Evolutionary conservation across 1,284 basidiomycete genomes (phyloP), one percentile per base, ranked within the genome.

Genomic region (Apiotrichum akiyoshidainum): DNA sequence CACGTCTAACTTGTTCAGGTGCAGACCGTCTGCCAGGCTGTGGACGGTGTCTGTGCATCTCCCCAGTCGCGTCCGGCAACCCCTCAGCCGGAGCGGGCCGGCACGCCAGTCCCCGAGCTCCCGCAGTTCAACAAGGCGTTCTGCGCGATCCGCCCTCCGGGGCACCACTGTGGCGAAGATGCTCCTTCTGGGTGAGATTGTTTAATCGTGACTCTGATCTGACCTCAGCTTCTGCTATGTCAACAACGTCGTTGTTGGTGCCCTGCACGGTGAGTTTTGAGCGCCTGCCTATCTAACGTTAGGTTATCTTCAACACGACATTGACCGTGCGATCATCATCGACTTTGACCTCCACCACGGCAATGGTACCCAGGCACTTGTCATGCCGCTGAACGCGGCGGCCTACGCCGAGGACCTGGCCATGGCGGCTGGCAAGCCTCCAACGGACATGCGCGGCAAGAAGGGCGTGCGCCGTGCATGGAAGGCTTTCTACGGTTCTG

Each of bases 311-410:
- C 80, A 85, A 52, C 87, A 97, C 69, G 83, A 84, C 7, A 82
- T 96, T 52, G 86, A 88, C 48, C 85, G 91, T 33, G 82, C 90
- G 1, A 83, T 95, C 39, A 88, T 98, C 52, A 84, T 97, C 47
- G 95, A 98, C 70, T 92, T 97, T 62, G 94, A 98, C 76, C 80
- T 97, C 8, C 93, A 97, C 76, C 93, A 96, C 68, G 90, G 92
- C 10, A 95, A 98, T 70, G 95, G 95, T 1, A 96, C 92, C 0
- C 93, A 97, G 71, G 86, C 90, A 1, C 86, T 97, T 31, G 85
- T 84, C 0, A 96, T 92, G 90, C 86, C 89, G 50, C 88, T 97
- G 62, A 98, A 98, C 68, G 88, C 90, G 63, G 90, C 92, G 59
- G 86, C 89, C 0, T 86, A 90, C 71, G 81, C 85, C 19, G 81